Evolutionary conservation across 2,329 filamentous ascomycete species (phyloP), one percentile per base, ranked within the genome.

Genomic region (Cladosporium sp.): DNA sequence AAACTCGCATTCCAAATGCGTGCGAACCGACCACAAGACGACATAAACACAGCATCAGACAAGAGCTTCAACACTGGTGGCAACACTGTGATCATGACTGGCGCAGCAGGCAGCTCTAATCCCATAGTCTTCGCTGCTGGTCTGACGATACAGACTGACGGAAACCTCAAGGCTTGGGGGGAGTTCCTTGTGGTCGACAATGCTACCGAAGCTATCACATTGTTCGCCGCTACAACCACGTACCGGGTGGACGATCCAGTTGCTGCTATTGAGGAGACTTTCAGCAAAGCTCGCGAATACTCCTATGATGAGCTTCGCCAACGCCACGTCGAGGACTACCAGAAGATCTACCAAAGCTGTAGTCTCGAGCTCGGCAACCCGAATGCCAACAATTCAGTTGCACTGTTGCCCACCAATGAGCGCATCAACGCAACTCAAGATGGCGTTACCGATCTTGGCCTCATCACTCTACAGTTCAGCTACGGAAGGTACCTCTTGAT

Each of bases 191-290:
- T 63, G 5, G 61, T 63, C 4, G 61, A 63, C 26, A 63, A 63
- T 33, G 61, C 61, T 3, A 63, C 61, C 4, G 61, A 63, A 12
- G 61, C 61, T 8, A 12, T 56, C 23, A 37, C 23, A 1, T 4
- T 63, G 23, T 63, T 56, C 21, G 50, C 61, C 46, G 61, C 61
- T 18, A 46, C 61, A 6, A 63, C 61, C 1, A 63, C 61, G 2
- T 63, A 86, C 21, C 85, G 85, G 31, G 94, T 88, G 79, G 84
- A 92, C 3, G 78, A 82, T 26, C 84, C 88, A 1, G 82, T 86
- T 67, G 71, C 79, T 10, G 78, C 79, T 53, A 64, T 85, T 82
- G 62, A 78, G 77, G 18, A 83, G 14, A 90, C 88, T 1, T 93
- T 86, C 71, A 23, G 11, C 7, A 29, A 44, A 28, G 61, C 61